Conservation (phyloP, 2,329 filamentous ascomycete genomes). For the Paramyrothecium sp. region DNA sequence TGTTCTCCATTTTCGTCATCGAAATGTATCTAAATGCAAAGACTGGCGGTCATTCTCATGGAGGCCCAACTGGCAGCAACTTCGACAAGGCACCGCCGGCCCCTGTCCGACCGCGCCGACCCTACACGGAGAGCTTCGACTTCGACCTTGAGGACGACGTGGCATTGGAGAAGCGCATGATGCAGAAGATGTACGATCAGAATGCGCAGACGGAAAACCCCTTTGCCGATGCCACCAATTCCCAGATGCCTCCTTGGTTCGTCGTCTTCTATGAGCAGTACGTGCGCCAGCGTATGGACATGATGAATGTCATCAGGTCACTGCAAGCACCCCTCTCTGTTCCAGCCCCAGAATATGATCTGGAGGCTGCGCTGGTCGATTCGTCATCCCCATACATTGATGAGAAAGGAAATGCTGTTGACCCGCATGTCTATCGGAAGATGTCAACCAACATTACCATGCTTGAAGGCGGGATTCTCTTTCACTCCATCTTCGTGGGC, state of each 20-base stretch:
- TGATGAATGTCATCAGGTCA: constrained; percentile 52
- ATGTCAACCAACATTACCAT: constrained; percentile 72
- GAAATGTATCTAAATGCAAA: constrained; percentile 62
- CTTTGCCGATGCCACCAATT: constrained; percentile 23
- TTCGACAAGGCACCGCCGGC: background rate
- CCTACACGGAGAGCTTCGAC: background rate
- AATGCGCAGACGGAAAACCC: constrained; percentile 18
- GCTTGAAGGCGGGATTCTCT: constrained; percentile 75
- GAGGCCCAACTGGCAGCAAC: constrained; percentile 46
- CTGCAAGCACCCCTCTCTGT: constrained; percentile 4
- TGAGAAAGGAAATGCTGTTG: constrained; percentile 41
- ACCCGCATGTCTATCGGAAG: constrained; percentile 52
- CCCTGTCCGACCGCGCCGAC: background rate
- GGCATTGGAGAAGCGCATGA: constrained; percentile 39
- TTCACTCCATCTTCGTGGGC: constrained; percentile 75
- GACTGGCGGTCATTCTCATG: constrained; percentile 57
- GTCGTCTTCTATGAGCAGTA: constrained; percentile 64
- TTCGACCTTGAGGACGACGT: constrained; percentile 11
- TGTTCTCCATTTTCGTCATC: constrained; percentile 61
- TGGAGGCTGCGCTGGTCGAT: constrained; percentile 27
- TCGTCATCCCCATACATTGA: constrained; percentile 31
- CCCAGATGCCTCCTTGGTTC: constrained; percentile 59
- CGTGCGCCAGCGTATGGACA: constrained; percentile 57
- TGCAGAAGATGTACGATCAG: constrained; percentile 36
- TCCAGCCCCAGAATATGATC: constrained; percentile 24